Percentiles rank a stretch among this genome's conserved stretches.
Evolutionary conservation across 345 rosid genomes (phyloP).

Genomic region (Ailanthus altissimus): DNA sequence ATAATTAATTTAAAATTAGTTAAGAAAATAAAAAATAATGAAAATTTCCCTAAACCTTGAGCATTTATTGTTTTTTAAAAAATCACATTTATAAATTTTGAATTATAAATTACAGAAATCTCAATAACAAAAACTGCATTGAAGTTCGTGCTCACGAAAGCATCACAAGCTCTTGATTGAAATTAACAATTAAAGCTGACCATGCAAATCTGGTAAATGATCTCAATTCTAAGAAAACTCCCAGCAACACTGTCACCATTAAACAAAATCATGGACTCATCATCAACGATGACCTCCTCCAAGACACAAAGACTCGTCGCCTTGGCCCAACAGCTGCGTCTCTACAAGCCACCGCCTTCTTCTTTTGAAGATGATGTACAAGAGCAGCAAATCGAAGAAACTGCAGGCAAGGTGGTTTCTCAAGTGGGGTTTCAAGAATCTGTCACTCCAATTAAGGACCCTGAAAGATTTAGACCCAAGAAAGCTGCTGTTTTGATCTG

Average conservation of each 20-base stretch:
- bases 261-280: slow-evolving; percentile 44
- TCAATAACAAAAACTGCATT: no score
- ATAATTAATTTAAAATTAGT: no score
- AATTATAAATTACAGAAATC: no score
- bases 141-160: no score
- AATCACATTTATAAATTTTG: no score
- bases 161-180: no score
- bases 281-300: slow-evolving; percentile 11
- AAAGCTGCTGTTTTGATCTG: slow-evolving; percentile 93
- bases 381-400: slow-evolving; percentile 45
- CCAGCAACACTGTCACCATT: slow-evolving; percentile 24
- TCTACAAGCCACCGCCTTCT: slow-evolving; percentile 62
- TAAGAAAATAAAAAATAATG: no score
- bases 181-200: no score
- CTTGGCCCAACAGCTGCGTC: slow-evolving; percentile 73
- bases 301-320: slow-evolving; percentile 46
- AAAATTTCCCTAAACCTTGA: no score
- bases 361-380: slow-evolving; percentile 46
- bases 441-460: slow-evolving; percentile 47
- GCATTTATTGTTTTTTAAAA: no score
- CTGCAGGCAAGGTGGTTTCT: slow-evolving; percentile 68
- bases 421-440: slow-evolving; percentile 89
- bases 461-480: slow-evolving; percentile 65
- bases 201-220: no score
- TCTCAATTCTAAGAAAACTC: slow-evolving; percentile 42